These are phyloP conservation scores for Xylaria acuta DNA, from an alignment of 495 filamentous ascomycete species.

Conservation along the genomic window DNA sequence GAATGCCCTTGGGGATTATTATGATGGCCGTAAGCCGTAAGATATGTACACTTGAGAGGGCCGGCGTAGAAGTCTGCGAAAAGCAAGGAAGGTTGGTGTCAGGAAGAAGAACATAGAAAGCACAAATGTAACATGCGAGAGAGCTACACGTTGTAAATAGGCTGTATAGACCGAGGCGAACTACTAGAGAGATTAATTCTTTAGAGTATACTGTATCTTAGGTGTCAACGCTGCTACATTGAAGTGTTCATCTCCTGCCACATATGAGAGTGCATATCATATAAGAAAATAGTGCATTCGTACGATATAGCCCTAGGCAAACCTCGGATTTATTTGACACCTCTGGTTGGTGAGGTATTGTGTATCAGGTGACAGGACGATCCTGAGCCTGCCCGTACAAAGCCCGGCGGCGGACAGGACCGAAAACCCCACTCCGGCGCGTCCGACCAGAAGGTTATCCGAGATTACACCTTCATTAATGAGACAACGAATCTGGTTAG, in stretches of 20 bases:
- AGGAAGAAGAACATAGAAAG: background rate
- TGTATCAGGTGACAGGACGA: background rate
- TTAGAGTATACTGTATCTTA: background rate
- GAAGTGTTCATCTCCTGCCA: background rate
- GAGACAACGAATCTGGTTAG: background rate
- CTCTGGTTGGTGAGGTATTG: background rate
- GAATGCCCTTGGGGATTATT: too few species aligned
- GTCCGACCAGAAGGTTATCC: conserved; percentile 4
- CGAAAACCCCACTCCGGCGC: conserved; percentile 20
- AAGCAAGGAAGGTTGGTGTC: background rate
- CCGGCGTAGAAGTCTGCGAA: background rate
- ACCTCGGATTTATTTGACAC: background rate
- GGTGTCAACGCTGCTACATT: background rate
- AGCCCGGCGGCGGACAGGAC: conserved; percentile 16
- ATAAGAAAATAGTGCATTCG: background rate
- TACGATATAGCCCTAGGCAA: background rate
- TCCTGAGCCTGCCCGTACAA: conserved; percentile 16
- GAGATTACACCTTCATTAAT: background rate
- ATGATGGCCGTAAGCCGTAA: too few species aligned
- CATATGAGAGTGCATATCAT: background rate
- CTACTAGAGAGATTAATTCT: background rate
- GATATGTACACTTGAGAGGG: background rate
- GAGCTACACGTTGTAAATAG: background rate
- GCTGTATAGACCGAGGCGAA: background rate
- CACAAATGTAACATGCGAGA: background rate